Conservation (phyloP, 441 rosid genomes). For the Pelargonium myrrhifolium region DNA sequence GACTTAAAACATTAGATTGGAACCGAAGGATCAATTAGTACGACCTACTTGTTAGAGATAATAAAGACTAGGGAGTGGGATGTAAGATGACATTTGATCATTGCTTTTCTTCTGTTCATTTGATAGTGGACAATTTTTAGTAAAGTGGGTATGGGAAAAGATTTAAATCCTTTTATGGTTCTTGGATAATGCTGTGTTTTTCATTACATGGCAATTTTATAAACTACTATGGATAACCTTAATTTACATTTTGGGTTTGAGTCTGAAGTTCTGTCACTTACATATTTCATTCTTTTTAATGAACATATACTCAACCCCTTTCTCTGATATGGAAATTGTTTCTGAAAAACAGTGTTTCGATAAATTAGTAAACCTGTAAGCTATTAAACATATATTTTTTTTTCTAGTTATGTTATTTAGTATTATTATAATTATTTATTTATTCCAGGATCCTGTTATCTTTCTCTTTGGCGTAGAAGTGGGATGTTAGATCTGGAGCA, state of each 20-base stretch:
- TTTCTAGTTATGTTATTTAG: not conserved
- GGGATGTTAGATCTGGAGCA: slow-evolving; percentile 45
- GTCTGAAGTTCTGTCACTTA: not conserved
- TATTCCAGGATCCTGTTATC: slow-evolving; percentile 49
- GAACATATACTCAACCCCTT: not conserved
- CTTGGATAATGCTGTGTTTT: not conserved
- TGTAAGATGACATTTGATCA: not conserved
- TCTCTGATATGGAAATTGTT: not conserved
- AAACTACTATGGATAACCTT: slow-evolving; percentile 1
- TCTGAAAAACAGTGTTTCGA: not conserved
- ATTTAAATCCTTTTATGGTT: not conserved
- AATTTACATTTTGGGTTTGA: not conserved
- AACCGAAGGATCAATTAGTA: not conserved
- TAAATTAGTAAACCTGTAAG: not conserved
- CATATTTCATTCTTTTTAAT: slow-evolving; percentile 1
- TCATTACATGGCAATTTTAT: not conserved
- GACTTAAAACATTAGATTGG: slow-evolving; percentile 5
- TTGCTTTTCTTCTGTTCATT: slow-evolving; percentile 3
- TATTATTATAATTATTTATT: slow-evolving; percentile 17
- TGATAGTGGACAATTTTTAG: not conserved
- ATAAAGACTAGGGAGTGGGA: not conserved
- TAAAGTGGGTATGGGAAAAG: not conserved
- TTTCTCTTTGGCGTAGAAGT: slow-evolving; percentile 66
- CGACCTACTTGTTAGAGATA: not conserved
- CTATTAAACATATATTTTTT: not conserved